These are phyloP conservation scores for Aurantiochytrium sp. DNA, from an alignment of 108 stramenopile species.

Conservation along the genomic window DNA sequence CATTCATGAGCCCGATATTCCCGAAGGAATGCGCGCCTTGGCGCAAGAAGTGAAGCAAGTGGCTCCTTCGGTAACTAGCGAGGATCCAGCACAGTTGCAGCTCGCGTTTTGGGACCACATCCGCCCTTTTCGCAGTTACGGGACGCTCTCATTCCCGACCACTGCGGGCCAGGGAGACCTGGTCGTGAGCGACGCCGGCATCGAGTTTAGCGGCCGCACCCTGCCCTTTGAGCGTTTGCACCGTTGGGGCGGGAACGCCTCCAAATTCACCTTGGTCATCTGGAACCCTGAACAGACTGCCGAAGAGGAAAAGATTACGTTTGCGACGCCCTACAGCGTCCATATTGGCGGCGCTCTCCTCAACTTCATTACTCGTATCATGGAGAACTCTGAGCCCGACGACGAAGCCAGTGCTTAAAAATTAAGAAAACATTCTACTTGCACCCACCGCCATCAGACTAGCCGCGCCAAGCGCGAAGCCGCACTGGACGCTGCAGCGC, in stretches of 20 bases:
- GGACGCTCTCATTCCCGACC: constrained; percentile 5
- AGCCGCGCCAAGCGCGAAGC: no score
- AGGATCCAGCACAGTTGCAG: constrained; percentile 52
- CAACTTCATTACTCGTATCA: not conserved
- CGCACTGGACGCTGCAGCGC: no score
- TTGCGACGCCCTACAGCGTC: not conserved
- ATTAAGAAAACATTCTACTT: no score
- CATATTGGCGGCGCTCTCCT: not conserved
- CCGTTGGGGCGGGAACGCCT: constrained; percentile 51
- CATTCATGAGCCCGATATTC: not conserved
- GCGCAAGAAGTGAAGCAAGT: not conserved
- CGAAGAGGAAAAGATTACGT: constrained; percentile 28
- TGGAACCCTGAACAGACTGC: constrained; percentile 38
- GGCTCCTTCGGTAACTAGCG: not conserved
- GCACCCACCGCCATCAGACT: no score
- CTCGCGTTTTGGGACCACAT: constrained; percentile 2
- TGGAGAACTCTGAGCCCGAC: not conserved
- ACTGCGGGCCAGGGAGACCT: not conserved
- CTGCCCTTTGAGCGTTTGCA: constrained; percentile 52
- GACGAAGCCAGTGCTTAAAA: not conserved
- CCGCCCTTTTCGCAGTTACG: not conserved
- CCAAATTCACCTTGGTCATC: constrained; percentile 46
- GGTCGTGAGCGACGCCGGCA: constrained; percentile 44
- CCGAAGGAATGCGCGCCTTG: not conserved
- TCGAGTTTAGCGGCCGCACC: constrained; percentile 28